Percentiles rank a stretch among this genome's conserved stretches.
phyloP scores from a whole-genome alignment of 495 filamentous ascomycete genomes.

The Neurospora sp. region DNA sequence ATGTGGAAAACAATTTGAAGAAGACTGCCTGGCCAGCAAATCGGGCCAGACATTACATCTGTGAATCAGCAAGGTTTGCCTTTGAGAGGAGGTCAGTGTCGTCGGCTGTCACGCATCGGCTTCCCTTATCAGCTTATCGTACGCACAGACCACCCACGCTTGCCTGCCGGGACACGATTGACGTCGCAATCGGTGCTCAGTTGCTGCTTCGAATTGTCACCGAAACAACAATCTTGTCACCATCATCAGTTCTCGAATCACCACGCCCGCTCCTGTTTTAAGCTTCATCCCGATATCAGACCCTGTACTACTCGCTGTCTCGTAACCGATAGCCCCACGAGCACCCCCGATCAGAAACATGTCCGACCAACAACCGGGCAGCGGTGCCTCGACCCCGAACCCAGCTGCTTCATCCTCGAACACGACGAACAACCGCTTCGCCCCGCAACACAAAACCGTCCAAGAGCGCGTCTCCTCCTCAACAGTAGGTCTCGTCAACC shows the following conservation, averaged over 20 bases:
- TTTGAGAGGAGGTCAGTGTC: no score
- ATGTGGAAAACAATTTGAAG: no score
- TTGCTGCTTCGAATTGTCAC: background rate
- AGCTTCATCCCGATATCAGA: background rate
- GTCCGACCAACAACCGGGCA: background rate
- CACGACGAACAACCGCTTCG: conserved; percentile 50
- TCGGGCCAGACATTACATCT: no score
- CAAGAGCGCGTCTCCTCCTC: conserved; percentile 86
- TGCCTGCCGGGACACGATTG: background rate
- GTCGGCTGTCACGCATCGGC: no score
- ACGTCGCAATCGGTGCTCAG: background rate
- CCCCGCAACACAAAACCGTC: conserved; percentile 65
- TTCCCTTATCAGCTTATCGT: no score
- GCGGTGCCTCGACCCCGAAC: background rate
- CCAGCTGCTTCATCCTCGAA: background rate
- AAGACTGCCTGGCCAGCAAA: no score
- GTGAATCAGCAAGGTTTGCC: no score
- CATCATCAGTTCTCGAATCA: background rate
- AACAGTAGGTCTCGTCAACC: conserved; percentile 85
- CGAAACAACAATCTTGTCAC: background rate
- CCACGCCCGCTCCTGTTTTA: background rate
- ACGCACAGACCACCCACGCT: background rate
- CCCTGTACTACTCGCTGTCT: no score
- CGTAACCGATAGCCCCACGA: no score
- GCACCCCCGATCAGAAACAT: background rate